Base-by-base conservation (phyloP, 179 eudicot genomes). In the Dionaea muscipula region DNA sequence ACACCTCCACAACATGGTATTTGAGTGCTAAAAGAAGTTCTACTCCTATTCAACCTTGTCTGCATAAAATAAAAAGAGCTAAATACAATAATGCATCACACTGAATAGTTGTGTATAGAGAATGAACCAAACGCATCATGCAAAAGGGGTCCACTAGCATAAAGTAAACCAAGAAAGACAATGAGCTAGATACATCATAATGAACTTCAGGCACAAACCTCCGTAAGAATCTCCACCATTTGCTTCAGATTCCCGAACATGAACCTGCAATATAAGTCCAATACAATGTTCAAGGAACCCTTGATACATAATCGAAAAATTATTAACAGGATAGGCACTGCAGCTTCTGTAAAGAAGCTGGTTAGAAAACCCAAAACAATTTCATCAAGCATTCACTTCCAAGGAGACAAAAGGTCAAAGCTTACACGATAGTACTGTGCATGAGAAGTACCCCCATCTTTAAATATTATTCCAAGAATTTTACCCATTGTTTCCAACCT, bases 371-470 rank as follows among this genome's bases (percentile, higher is more conserved):
- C n/a, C 26, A 23, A 47, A 47, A 47, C 17, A 25, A 43, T 4
- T 43, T 9, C 6, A 43, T 43, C 20, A 43, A 43, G 22, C 6
- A 46, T n/a, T 47, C 5, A 11, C 5, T 4, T 6, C 35, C 35
- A 31, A 31, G 35, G 35, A 31, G 10, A 31, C 22, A 27, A 47
- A n/a, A 47, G 15, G n/a, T 46, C 47, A 36, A 21, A 64, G 68
- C 90, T 63, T 77, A 91, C 98, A 70, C 95, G 85, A 67, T 91
- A 91, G 71, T 76, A 78, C 55, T 77, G 63, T 44, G 95, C 95
- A 78, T 91, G 98, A 69, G 83, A 65, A 53, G 64, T 77, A 61
- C 72, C 75, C 65, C 80, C 83, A 54, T 86, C 91, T 74, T 66
- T 84, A 60, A 86, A 91, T 55, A 91, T 75, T 56, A 68, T 58